phyloP scores from a whole-genome alignment of 2,329 filamentous ascomycete species.

The Leptographium radiaticola region DNA sequence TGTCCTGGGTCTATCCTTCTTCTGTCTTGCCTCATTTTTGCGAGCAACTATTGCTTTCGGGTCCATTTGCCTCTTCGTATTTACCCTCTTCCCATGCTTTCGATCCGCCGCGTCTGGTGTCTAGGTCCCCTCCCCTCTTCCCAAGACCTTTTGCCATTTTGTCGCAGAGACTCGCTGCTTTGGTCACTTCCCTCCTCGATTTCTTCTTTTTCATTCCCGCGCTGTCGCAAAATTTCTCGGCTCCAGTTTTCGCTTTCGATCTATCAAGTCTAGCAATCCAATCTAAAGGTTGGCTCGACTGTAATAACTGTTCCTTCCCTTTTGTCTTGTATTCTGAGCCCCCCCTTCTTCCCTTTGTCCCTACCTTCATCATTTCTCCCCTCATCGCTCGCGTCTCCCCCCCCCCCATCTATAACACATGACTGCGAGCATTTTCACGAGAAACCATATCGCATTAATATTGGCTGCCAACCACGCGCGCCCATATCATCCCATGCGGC shows the following conservation, averaged over 20 bases:
- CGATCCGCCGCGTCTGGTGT: too few species aligned
- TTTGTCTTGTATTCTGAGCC: not conserved
- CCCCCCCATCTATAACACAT: not conserved
- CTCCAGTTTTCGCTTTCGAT: conserved; percentile 1
- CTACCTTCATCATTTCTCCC: not conserved
- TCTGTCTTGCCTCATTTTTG: not conserved
- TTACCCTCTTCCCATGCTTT: too few species aligned
- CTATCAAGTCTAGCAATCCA: not conserved
- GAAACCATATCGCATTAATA: not conserved
- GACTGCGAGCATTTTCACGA: not conserved
- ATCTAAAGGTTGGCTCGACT: not conserved
- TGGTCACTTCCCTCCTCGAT: not conserved
- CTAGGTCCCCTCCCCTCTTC: not conserved
- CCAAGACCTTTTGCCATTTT: not conserved
- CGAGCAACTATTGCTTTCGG: not conserved
- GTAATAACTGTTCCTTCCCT: not conserved
- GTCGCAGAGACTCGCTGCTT: not conserved
- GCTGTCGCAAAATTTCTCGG: conserved; percentile 1
- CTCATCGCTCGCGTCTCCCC: not conserved
- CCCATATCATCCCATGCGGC: too few species aligned
- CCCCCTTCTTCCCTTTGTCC: not conserved
- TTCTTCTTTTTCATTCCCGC: not conserved
- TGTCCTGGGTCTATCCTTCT: not conserved
- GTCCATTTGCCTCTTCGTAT: not conserved
- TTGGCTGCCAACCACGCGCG: too few species aligned